Base-by-base conservation (phyloP, 2,329 filamentous ascomycete genomes). In the Dryadomyces quercus-mongolicae region DNA sequence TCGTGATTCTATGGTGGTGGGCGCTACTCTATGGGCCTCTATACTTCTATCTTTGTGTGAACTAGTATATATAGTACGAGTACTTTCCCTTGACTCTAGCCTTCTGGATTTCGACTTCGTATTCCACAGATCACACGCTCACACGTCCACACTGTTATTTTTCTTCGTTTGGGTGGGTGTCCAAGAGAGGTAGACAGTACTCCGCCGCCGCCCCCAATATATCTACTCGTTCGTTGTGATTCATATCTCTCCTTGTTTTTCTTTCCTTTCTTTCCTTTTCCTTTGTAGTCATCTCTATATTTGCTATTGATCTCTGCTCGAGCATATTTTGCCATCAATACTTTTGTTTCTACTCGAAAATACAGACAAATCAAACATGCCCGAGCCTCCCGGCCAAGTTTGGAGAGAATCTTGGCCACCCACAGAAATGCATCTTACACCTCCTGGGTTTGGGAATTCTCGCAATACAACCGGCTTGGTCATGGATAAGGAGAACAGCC, bases 381-480 rank as follows among this genome's bases (percentile, higher is more conserved):
- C 40, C 2, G 21, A 13, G 6, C 22, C 51, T 3, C 46, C 47
- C 21, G 31, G 48, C 13, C 45, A 43, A 16, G 31, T 10, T 9
- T 60, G 58, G 55, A 67, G 71, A 58, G 74, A 74, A 60, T 75
- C 74, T 16, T 80, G 74, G 75, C 72, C 76, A 18, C 73, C 76
- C 2, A 74, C 74, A n/a, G 73, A 74, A 59, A 66, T 76, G 57
- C 71, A 69, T 47, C 67, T 78, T 25, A 68, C 68, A 48, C 71
- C 71, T 12, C 68, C 69, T 51, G 60, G n/a, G 36, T 68, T 68
- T 51, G 60, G n/a, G 36, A 36, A 9, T 69, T 72, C 47, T 69
- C 2, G 70, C 54, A 67, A 70, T 57, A 67, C 71, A 49, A 71
- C 4, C 25, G 8, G 8, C 8, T 31, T 71, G 21, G 69, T 72